Conservation (phyloP, 2,329 filamentous ascomycete species). For the Colletotrichum sp. region DNA sequence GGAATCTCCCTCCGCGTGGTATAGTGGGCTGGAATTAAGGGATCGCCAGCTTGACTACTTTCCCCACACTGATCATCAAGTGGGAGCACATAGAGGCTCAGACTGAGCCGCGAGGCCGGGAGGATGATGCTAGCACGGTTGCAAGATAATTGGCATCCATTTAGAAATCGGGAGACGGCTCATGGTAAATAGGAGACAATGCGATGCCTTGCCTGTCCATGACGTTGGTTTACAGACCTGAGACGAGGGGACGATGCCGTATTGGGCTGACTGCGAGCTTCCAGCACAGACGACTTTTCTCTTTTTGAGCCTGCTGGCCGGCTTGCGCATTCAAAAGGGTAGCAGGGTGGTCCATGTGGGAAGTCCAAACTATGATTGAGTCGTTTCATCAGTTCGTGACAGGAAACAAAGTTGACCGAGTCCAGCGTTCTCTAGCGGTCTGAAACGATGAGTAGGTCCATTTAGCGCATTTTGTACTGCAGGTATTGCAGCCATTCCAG, state of each 20-base stretch:
- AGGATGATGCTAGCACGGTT: not conserved
- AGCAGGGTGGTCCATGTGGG: not conserved
- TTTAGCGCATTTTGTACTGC: not conserved
- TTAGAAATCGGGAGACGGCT: not conserved
- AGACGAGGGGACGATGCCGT: not conserved
- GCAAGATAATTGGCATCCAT: not conserved
- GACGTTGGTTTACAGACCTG: not conserved
- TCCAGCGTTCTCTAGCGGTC: not conserved
- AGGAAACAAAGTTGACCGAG: not conserved
- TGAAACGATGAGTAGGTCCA: not conserved
- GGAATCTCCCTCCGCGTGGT: conserved; percentile 15
- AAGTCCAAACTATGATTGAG: not conserved
- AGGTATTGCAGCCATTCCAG: not conserved
- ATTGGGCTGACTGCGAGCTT: not conserved
- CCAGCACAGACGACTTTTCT: not conserved
- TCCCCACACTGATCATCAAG: conserved; percentile 7
- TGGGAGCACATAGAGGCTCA: not conserved
- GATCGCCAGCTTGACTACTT: not conserved
- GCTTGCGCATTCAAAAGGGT: not conserved
- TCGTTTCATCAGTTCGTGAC: not conserved
- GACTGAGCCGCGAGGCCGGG: not conserved
- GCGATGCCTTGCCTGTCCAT: not conserved
- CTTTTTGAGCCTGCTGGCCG: not conserved
- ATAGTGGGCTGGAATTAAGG: conserved; percentile 9
- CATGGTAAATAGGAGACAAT: not conserved